Percentiles rank a stretch among this genome's conserved stretches.
Conservation (phyloP, 2,329 filamentous ascomycete genomes). For the Thielaviopsis musarum region DNA sequence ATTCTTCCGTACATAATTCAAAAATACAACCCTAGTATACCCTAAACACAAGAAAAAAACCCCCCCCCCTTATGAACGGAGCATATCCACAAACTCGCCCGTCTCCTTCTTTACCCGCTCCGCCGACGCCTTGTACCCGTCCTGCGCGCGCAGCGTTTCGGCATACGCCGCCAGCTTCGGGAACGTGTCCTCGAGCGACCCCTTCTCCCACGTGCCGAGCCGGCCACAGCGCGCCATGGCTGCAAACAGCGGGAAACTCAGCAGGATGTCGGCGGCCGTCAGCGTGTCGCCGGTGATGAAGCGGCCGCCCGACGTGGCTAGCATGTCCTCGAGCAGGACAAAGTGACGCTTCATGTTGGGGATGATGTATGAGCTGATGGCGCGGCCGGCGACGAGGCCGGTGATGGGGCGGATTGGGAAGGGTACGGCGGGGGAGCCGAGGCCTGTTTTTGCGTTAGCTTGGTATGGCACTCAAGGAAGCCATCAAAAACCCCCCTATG, state of each 20-base stretch:
- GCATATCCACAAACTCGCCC: conserved; percentile 19
- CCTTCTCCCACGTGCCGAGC: conserved; percentile 6
- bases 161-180: conserved; percentile 6
- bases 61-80: neutral
- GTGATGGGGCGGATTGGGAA: conserved; percentile 38
- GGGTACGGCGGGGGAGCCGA: conserved; percentile 30
- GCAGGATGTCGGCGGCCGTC: conserved; percentile 35
- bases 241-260: conserved; percentile 35
- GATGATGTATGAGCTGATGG: conserved; percentile 24
- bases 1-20: neutral
- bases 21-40: neutral
- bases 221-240: conserved; percentile 15
- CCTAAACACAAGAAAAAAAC: neutral
- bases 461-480: too few relatives aligned
- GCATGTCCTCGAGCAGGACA: conserved; percentile 31
- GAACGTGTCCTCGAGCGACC: conserved; percentile 7
- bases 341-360: conserved; percentile 33
- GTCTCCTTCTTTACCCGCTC: conserved; percentile 34
- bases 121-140: conserved; percentile 31
- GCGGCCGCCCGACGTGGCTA: conserved; percentile 26
- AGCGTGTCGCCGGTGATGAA: conserved; percentile 34
- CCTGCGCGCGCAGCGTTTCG: conserved; percentile 16
- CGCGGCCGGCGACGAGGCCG: conserved; percentile 25
- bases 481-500: too few relatives aligned
- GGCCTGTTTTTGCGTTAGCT: conserved; percentile 17